These are phyloP conservation scores for Medicago ruthenica DNA, from an alignment of 306 rosid genomes.

Conservation along the genomic window DNA sequence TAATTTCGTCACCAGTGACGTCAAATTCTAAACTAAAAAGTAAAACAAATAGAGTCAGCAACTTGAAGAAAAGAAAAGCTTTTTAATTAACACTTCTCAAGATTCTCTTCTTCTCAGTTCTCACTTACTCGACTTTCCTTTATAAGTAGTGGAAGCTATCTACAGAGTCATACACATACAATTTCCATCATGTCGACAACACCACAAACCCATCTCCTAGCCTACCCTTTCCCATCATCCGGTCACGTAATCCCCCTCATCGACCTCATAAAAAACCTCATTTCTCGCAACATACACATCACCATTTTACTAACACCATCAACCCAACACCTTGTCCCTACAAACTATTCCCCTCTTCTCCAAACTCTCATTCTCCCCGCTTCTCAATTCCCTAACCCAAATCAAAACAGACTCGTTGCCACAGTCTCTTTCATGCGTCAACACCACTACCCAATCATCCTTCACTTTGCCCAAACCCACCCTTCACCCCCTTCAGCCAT, in stretches of 20 bases:
- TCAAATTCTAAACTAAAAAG: too few species aligned
- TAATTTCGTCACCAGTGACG: too few species aligned
- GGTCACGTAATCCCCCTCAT: conserved; percentile 59
- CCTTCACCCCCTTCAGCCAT: conserved; percentile 45
- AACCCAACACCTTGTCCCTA: conserved; percentile 39
- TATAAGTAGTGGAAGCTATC: too few species aligned
- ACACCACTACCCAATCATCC: conserved; percentile 46
- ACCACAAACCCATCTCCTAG: conserved; percentile 45
- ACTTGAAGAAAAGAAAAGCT: too few species aligned
- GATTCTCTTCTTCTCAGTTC: too few species aligned
- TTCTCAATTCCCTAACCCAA: not conserved
- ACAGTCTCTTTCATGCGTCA: conserved; percentile 32
- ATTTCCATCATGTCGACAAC: not conserved
- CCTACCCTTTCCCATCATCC: conserved; percentile 48
- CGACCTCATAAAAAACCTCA: conserved; percentile 35
- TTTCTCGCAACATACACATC: conserved; percentile 51
- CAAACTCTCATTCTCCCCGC: conserved; percentile 45
- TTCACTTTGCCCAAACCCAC: conserved; percentile 47
- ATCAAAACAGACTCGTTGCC: conserved; percentile 12
- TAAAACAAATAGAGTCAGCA: too few species aligned
- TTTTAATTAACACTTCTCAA: too few species aligned
- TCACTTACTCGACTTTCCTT: too few species aligned
- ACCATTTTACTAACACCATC: conserved; percentile 49
- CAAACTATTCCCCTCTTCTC: conserved; percentile 44
- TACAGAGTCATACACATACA: too few species aligned